phyloP scores from a whole-genome alignment of 305 asterid species.

The Fraxinus sp. region DNA sequence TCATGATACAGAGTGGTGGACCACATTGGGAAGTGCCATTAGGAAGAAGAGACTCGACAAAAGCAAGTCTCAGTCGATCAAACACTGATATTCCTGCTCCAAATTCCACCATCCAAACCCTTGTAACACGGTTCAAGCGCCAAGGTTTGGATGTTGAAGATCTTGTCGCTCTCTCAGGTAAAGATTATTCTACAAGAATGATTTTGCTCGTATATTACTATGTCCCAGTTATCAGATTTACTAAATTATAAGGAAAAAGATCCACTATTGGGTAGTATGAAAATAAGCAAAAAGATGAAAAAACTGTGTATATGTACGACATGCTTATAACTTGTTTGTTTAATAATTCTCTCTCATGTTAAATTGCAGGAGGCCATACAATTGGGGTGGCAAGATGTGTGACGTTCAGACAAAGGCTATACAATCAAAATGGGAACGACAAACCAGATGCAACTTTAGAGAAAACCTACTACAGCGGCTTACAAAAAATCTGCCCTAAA shows the following conservation, averaged over 20 bases:
- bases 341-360: not conserved
- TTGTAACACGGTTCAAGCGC: constrained; percentile 43
- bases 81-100: constrained; percentile 72
- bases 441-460: constrained; percentile 64
- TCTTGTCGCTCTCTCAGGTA: constrained; percentile 84
- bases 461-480: constrained; percentile 53
- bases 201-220: not conserved
- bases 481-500: constrained; percentile 61
- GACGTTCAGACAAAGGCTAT: constrained; percentile 58
- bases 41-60: constrained; percentile 78
- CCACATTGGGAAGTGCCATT: constrained; percentile 84
- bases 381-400: constrained; percentile 67
- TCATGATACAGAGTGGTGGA: constrained; percentile 66
- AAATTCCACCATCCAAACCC: constrained; percentile 68
- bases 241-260: not conserved
- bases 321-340: not conserved
- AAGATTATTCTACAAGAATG: not conserved
- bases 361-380: constrained; percentile 53
- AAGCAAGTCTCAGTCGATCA: constrained; percentile 55
- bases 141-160: constrained; percentile 69
- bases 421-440: constrained; percentile 72
- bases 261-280: not conserved
- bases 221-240: not conserved
- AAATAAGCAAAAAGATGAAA: not conserved
- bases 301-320: not conserved